Evolutionary conservation across 1,139 yeast genomes (phyloP).

Genomic region (Yamadazyma diddensiae): DNA sequence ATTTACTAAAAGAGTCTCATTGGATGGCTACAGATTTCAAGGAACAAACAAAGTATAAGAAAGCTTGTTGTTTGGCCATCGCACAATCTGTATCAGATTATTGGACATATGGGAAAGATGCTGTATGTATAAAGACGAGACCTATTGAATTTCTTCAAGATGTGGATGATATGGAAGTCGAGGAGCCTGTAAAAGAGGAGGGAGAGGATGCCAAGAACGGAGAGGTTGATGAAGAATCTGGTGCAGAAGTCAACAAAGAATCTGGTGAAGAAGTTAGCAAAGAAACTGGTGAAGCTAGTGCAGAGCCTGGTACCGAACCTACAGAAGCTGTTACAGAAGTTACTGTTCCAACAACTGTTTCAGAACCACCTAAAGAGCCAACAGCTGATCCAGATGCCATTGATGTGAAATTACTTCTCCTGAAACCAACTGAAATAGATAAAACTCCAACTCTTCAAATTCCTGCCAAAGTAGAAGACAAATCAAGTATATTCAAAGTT

Average conservation of each 20-base stretch:
- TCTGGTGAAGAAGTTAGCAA: slow-evolving; percentile 11
- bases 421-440: slow-evolving; percentile 7
- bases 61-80: slow-evolving; percentile 65
- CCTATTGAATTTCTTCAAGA: slow-evolving; percentile 14
- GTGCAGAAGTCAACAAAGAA: slow-evolving; percentile 9
- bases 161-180: slow-evolving; percentile 9
- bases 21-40: slow-evolving; percentile 84
- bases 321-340: not conserved
- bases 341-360: slow-evolving; percentile 3
- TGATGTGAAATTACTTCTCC: slow-evolving; percentile 13
- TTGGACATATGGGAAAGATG: slow-evolving; percentile 67
- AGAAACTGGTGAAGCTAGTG: slow-evolving; percentile 6
- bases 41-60: slow-evolving; percentile 66
- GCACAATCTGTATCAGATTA: slow-evolving; percentile 75
- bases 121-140: slow-evolving; percentile 52
- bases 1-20: slow-evolving; percentile 69
- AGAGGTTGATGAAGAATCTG: slow-evolving; percentile 9
- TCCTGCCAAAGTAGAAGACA: slow-evolving; percentile 12
- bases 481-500: slow-evolving; percentile 53
- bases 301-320: slow-evolving; percentile 1
- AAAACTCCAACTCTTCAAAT: slow-evolving; percentile 2
- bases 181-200: slow-evolving; percentile 9
- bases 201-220: slow-evolving; percentile 11
- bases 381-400: slow-evolving; percentile 11
- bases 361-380: slow-evolving; percentile 1